phyloP scores from a whole-genome alignment of 805 yeast species.

The Kuraishia cidri region DNA sequence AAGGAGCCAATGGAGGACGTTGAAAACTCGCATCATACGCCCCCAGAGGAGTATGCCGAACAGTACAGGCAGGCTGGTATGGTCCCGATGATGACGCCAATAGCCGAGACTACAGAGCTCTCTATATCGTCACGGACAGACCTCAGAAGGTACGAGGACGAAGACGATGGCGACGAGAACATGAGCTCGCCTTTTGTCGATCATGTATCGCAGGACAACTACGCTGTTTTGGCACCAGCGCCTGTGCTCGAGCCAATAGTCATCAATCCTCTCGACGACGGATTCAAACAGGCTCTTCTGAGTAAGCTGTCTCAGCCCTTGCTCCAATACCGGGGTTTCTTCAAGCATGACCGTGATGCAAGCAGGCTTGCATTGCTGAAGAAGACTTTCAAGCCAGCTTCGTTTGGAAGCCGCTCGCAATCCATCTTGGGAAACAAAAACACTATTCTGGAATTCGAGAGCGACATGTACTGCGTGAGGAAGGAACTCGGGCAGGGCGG shows the following conservation, averaged over 20 bases:
- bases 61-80: too few species aligned
- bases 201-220: constrained; percentile 12
- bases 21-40: too few species aligned
- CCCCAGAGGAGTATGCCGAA: constrained; percentile 1
- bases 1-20: constrained; percentile 1
- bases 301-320: background rate
- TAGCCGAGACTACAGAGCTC: constrained; percentile 10
- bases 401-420: background rate
- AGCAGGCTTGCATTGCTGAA: background rate
- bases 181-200: constrained; percentile 41
- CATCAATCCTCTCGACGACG: background rate
- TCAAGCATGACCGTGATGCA: background rate
- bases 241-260: background rate
- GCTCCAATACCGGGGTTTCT: background rate
- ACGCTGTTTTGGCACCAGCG: background rate
- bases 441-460: constrained; percentile 33
- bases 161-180: constrained; percentile 8
- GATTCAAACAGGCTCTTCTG: background rate
- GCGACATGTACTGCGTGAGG: constrained; percentile 36
- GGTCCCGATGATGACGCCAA: constrained; percentile 7
- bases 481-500: constrained; percentile 74
- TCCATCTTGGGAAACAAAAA: constrained; percentile 18
- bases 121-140: constrained; percentile 14
- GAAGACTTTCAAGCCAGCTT: background rate
- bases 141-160: too few species aligned